phyloP scores from a whole-genome alignment of 2,329 filamentous ascomycete genomes.

The Verticillium nubilum region DNA sequence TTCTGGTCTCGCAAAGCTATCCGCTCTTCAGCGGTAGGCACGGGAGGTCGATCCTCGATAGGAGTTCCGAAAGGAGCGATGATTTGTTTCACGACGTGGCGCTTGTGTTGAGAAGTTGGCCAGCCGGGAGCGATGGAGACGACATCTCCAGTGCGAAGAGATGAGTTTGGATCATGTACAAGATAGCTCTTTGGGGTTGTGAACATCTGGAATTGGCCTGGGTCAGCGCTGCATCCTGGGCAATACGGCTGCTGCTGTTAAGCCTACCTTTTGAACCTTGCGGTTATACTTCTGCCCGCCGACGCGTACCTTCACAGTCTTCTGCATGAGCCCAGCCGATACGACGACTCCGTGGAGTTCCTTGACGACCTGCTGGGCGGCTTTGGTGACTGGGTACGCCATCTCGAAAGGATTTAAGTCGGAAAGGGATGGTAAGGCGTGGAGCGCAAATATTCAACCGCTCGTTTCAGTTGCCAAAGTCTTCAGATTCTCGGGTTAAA shows the following conservation, averaged over 20 bases:
- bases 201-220: conserved; percentile 52
- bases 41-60: conserved; percentile 57
- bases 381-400: conserved; percentile 2
- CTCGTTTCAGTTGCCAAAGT: too few species aligned
- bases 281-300: conserved; percentile 66
- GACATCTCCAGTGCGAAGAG: conserved; percentile 68
- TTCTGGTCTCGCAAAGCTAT: conserved; percentile 48
- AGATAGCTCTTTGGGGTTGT: conserved; percentile 59
- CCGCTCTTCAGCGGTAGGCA: conserved; percentile 60
- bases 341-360: conserved; percentile 66
- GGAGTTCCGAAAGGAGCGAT: conserved; percentile 62
- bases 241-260: neutral
- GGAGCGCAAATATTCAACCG: too few species aligned
- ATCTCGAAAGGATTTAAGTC: neutral
- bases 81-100: conserved; percentile 70
- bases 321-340: conserved; percentile 70
- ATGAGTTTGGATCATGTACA: conserved; percentile 73
- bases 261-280: conserved; percentile 11
- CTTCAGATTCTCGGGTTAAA: too few species aligned
- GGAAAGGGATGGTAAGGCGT: too few species aligned
- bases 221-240: neutral
- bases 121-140: conserved; percentile 64
- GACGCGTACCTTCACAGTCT: conserved; percentile 73
- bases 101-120: conserved; percentile 61
- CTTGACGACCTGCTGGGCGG: conserved; percentile 37